These are phyloP conservation scores for Ophiognomonia clavigignenti-juglandacearum DNA, from an alignment of 2,329 filamentous ascomycete species.

Conservation along the genomic window DNA sequence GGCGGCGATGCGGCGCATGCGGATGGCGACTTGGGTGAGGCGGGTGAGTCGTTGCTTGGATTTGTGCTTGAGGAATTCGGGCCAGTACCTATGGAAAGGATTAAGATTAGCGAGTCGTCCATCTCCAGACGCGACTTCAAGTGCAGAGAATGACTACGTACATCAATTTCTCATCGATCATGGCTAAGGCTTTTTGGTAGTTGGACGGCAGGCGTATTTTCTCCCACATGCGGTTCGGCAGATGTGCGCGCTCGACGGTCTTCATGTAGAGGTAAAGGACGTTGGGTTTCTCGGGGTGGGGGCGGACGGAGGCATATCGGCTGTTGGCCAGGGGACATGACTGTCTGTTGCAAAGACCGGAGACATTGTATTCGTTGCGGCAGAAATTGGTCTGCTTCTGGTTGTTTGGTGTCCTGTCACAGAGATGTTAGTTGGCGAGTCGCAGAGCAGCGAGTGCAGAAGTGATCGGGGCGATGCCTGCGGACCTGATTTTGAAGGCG, in stretches of 20 bases:
- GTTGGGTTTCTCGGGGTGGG: conserved; percentile 52
- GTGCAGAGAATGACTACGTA: conserved; percentile 49
- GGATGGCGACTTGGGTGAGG: conserved; percentile 84
- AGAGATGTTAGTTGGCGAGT: not conserved
- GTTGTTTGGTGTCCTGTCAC: conserved; percentile 65
- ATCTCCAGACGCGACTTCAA: not conserved
- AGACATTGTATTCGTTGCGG: conserved; percentile 89
- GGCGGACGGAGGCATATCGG: conserved; percentile 86
- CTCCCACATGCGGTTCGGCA: conserved; percentile 93
- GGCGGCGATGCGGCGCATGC: conserved; percentile 72
- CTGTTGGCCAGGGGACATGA: conserved; percentile 88
- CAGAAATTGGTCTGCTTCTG: conserved; percentile 76
- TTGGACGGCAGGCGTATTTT: conserved; percentile 84
- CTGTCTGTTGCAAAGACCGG: conserved; percentile 78
- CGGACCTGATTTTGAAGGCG: conserved; percentile 87
- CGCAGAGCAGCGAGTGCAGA: not conserved
- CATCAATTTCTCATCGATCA: conserved; percentile 79
- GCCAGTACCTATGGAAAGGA: conserved; percentile 46
- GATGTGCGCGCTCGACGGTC: conserved; percentile 81
- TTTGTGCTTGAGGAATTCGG: conserved; percentile 88
- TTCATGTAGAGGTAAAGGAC: conserved; percentile 93
- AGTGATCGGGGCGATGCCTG: no score
- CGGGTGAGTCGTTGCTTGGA: conserved; percentile 94
- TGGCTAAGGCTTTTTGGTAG: conserved; percentile 82
- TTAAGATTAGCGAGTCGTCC: not conserved